A percentile compares a stretch with the other conserved stretches of the same genome.
Conservation (phyloP, 306 rosid genomes). For the peach (Prunus persica) region Prunus_persica_NCBIv2 NC_034012.1:70001-70500, state of each 20-base stretch:
- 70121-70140: background rate
- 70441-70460: background rate
- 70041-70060: background rate
- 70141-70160: background rate
- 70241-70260: background rate
- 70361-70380: background rate
- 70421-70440: constrained; percentile 1
- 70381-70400: background rate
- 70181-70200: background rate
- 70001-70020: background rate
- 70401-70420: background rate
- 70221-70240: background rate
- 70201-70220: background rate
- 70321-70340: background rate
- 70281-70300: background rate
- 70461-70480: background rate
- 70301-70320: background rate
- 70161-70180: background rate
- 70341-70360: background rate
- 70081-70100: background rate
- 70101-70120: background rate
- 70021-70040: background rate
- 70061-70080: background rate
- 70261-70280: background rate
- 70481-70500: background rate